Conservation (phyloP, 2,329 filamentous ascomycete genomes). For the Hawksworthiomyces lignivorus region DNA sequence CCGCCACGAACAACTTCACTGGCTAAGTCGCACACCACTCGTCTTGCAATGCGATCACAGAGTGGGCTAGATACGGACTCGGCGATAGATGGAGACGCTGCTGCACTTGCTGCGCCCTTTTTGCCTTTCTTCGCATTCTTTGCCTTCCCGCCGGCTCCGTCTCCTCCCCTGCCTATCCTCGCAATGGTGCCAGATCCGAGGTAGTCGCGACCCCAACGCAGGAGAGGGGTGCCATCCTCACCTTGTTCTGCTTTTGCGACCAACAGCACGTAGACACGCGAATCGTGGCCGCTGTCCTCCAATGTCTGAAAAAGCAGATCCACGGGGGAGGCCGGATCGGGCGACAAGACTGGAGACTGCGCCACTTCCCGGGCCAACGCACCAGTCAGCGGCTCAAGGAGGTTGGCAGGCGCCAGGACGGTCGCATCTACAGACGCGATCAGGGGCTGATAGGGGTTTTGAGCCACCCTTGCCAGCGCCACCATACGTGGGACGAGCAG, state of each 20-base stretch:
- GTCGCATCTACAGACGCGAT: conserved; percentile 42
- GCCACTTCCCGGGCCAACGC: conserved; percentile 27
- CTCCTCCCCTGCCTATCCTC: neutral
- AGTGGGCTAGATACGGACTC: conserved; percentile 12
- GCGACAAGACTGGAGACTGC: neutral
- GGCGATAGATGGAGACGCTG: neutral
- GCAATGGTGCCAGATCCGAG: conserved; percentile 11
- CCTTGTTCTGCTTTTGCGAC: conserved; percentile 37
- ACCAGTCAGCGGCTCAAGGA: conserved; percentile 34
- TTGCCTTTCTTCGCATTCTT: conserved; percentile 3
- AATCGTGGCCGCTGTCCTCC: conserved; percentile 44
- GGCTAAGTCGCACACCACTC: conserved; percentile 37
- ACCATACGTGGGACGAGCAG: conserved; percentile 3
- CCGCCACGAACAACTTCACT: conserved; percentile 35
- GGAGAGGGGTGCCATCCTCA: conserved; percentile 5
- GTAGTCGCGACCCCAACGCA: conserved; percentile 39
- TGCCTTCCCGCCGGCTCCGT: conserved; percentile 16
- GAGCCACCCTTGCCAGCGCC: too few relatives aligned
- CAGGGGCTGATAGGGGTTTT: too few relatives aligned
- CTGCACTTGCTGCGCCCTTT: neutral
- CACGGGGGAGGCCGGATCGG: too few relatives aligned
- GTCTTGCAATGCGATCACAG: conserved; percentile 17
- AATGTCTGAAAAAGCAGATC: conserved; percentile 35
- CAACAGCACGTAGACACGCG: conserved; percentile 48
- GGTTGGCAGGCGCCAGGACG: conserved; percentile 39